phyloP scores from a whole-genome alignment of 306 rosid species.

The Acacia crassicarpa region DNA sequence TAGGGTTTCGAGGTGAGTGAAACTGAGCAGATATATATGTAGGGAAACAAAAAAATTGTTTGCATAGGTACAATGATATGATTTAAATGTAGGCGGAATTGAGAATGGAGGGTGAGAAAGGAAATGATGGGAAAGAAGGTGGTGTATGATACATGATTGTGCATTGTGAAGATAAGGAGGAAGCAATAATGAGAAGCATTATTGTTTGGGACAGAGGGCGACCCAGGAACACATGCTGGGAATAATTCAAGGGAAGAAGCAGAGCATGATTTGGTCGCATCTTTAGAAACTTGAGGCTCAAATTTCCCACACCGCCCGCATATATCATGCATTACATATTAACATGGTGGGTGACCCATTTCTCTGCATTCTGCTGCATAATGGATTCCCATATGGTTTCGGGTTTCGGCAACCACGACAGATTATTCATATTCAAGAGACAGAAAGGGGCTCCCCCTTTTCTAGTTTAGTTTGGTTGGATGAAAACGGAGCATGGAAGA shows the following conservation, averaged over 20 bases:
- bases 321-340: not conserved
- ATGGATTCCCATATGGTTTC: not conserved
- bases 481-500: no score
- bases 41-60: not conserved
- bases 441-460: no score
- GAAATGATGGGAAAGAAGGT: not conserved
- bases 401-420: no score
- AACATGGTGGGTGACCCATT: not conserved
- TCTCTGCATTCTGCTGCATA: not conserved
- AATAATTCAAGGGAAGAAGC: conserved; percentile 3
- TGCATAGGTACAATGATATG: not conserved
- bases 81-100: not conserved
- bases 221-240: conserved; percentile 6
- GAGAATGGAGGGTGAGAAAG: not conserved
- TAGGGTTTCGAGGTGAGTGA: not conserved
- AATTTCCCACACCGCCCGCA: not conserved
- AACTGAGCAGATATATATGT: not conserved
- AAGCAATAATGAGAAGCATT: conserved; percentile 8
- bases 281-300: not conserved
- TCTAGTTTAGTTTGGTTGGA: no score
- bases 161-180: not conserved
- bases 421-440: no score
- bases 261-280: not conserved
- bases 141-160: not conserved
- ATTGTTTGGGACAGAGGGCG: conserved; percentile 12